Evolutionary conservation across 2,329 filamentous ascomycete species (phyloP).

Genomic region (Fusarium sp.): DNA sequence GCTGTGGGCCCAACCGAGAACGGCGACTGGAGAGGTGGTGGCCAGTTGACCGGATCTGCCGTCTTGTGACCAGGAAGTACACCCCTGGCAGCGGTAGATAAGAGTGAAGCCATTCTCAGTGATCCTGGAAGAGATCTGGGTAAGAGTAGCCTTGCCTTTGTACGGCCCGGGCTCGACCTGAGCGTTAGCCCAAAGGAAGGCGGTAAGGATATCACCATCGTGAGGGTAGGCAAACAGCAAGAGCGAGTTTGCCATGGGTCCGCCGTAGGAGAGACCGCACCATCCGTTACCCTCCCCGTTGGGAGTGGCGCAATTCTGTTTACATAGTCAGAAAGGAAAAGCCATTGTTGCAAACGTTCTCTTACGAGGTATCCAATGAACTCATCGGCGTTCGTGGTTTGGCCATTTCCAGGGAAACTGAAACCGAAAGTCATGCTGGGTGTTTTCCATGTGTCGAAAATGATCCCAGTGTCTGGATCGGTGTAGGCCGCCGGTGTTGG

Average conservation of each 20-base stretch:
- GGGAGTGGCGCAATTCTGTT: constrained; percentile 16
- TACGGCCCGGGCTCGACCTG: constrained; percentile 17
- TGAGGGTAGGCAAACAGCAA: constrained; percentile 17
- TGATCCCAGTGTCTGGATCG: constrained; percentile 5
- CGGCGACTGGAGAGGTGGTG: background rate
- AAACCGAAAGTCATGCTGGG: constrained; percentile 16
- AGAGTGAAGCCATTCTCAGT: constrained; percentile 10
- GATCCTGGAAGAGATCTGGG: constrained; percentile 20
- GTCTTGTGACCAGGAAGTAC: constrained; percentile 22
- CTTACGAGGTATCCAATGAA: constrained; percentile 22
- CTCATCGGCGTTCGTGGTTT: constrained; percentile 17
- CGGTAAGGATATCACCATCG: constrained; percentile 6
- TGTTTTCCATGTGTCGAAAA: constrained; percentile 16
- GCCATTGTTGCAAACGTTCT: fast-evolving
- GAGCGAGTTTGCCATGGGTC: constrained; percentile 20
- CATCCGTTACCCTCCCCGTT: constrained; percentile 9
- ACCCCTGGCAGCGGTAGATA: constrained; percentile 22
- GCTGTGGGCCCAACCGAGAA: constrained; percentile 22
- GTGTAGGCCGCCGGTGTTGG: constrained; percentile 4
- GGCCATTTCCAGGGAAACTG: constrained; percentile 1
- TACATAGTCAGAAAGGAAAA: background rate
- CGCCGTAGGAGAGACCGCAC: constrained; percentile 23
- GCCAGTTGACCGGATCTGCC: constrained; percentile 1
- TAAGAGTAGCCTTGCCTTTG: constrained; percentile 10
- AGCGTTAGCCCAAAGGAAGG: constrained; percentile 15